phyloP scores from a whole-genome alignment of 768 basidiomycete genomes.

The Naganishia randhawae region DNA sequence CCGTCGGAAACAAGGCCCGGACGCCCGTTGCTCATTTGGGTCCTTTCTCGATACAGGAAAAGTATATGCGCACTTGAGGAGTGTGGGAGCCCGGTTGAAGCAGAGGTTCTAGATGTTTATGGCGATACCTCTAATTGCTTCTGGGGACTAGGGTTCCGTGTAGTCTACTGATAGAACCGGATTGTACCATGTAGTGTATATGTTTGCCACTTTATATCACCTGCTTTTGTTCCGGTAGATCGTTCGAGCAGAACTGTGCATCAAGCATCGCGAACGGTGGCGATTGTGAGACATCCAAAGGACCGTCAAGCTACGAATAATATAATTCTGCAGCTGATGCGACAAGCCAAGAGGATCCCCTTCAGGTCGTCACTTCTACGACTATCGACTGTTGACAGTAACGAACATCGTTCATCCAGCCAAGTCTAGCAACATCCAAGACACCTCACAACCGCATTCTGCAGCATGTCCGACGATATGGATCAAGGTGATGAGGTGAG shows the following conservation, averaged over 20 bases:
- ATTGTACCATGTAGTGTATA: slow-evolving; percentile 11
- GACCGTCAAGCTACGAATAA: no score
- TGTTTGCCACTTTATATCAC: not conserved
- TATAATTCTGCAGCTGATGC: no score
- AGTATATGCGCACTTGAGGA: slow-evolving; percentile 74
- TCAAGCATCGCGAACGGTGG: not conserved
- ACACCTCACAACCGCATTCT: not conserved
- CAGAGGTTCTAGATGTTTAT: slow-evolving; percentile 64
- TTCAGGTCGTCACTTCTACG: not conserved
- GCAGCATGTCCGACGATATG: slow-evolving; percentile 8
- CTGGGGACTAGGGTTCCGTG: not conserved
- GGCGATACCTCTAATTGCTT: not conserved
- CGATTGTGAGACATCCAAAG: not conserved
- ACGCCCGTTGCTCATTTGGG: slow-evolving; percentile 9
- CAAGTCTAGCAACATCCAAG: not conserved
- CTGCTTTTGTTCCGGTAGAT: not conserved
- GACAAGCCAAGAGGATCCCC: no score
- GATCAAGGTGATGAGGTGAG: slow-evolving; percentile 19
- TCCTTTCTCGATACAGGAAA: slow-evolving; percentile 45
- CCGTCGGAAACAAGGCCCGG: not conserved
- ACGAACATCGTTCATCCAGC: not conserved
- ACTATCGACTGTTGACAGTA: not conserved
- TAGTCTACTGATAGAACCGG: not conserved
- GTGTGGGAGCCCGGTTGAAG: slow-evolving; percentile 86
- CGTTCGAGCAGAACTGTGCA: not conserved